Evolutionary conservation across 148 eudicot species (phyloP).

Genomic region (Simmondsia chinensis): DNA sequence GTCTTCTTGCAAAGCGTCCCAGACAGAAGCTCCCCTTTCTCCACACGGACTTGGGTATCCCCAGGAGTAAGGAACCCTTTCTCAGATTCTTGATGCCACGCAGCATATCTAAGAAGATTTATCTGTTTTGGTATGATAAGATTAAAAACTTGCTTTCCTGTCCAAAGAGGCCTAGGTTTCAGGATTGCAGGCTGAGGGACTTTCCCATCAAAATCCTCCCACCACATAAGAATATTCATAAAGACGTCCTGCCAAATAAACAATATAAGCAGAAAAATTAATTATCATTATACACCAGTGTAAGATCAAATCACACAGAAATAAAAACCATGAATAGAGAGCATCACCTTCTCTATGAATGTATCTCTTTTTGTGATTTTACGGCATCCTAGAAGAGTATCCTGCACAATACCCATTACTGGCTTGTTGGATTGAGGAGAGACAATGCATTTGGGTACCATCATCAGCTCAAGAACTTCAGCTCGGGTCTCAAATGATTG

Average conservation of each 20-base stretch:
- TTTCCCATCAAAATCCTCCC: slow-evolving; percentile 99
- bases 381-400: slow-evolving; percentile 93
- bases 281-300: slow-evolving; percentile 2
- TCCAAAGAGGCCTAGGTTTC: slow-evolving; percentile 99
- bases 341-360: slow-evolving; percentile 80
- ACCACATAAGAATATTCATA: slow-evolving; percentile 99
- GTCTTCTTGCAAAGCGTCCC: slow-evolving; percentile 97
- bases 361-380: slow-evolving; percentile 97
- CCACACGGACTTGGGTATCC: slow-evolving; percentile 87
- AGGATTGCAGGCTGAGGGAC: slow-evolving; percentile 91
- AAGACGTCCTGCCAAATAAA: slow-evolving; percentile 71
- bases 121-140: slow-evolving; percentile 97
- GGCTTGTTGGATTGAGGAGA: slow-evolving; percentile 96
- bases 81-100: slow-evolving; percentile 87
- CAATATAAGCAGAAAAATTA: too few species aligned
- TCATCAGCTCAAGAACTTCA: slow-evolving; percentile 94
- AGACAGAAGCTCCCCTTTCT: slow-evolving; percentile 83
- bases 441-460: slow-evolving; percentile 98
- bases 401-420: slow-evolving; percentile 99
- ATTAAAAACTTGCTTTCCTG: slow-evolving; percentile 97
- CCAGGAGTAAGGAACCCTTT: slow-evolving; percentile 83
- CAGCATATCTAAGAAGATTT: slow-evolving; percentile 75
- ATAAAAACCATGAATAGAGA: background rate
- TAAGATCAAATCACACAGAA: background rate
- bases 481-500: slow-evolving; percentile 99